Percentiles rank a stretch among this genome's conserved stretches.
Evolutionary conservation across 2,329 filamentous ascomycete species (phyloP).

Genomic region (Hymenoscyphus occultus): DNA sequence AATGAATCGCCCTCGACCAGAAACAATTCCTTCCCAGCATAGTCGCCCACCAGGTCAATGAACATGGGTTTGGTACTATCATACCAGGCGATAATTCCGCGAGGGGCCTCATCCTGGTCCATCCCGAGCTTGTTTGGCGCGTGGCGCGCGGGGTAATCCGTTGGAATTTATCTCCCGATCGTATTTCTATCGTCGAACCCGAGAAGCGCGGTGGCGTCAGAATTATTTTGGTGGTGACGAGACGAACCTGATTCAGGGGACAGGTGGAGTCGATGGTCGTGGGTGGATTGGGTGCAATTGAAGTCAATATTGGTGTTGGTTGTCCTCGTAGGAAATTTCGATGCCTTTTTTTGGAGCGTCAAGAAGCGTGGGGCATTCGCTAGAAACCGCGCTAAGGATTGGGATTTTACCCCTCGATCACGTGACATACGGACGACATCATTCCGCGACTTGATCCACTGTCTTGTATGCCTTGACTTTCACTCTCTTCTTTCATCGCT

Average conservation of each 20-base stretch:
- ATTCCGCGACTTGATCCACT: no score
- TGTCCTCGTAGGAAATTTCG: not conserved
- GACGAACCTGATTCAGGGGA: not conserved
- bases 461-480: no score
- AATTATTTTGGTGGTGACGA: not conserved
- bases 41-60: conserved; percentile 71
- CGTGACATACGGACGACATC: no score
- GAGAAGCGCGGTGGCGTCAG: not conserved
- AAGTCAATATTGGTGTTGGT: not conserved
- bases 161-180: not conserved
- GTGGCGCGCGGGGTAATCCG: conserved; percentile 6
- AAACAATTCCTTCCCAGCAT: conserved; percentile 70
- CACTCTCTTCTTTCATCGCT: no score
- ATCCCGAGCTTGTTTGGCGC: conserved; percentile 16
- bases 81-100: conserved; percentile 39
- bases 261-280: not conserved
- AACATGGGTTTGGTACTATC: conserved; percentile 42
- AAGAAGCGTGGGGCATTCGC: not conserved
- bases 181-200: not conserved
- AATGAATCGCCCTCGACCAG: conserved; percentile 71
- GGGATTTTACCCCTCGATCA: no score
- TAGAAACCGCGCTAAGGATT: not conserved
- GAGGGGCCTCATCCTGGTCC: conserved; percentile 15
- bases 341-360: not conserved
- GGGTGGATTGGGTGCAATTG: not conserved